Conservation (phyloP, 1,284 basidiomycete genomes). For the Cryptococcus sp. region DNA sequence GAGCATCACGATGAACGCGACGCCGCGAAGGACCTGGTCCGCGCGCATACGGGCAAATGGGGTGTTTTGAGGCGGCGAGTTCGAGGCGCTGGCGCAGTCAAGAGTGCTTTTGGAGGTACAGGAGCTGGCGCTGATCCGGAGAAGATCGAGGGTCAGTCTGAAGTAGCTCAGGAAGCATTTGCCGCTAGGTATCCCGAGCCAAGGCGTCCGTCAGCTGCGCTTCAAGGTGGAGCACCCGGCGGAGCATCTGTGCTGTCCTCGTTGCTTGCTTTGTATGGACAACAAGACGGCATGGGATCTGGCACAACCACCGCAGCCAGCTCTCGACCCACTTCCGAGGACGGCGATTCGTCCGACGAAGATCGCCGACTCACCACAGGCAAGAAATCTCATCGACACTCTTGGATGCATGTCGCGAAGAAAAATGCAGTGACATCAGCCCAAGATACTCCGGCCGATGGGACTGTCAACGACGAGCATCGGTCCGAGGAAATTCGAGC, state of each 20-base stretch:
- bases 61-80: conserved; percentile 48
- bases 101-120: not conserved
- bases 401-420: conserved; percentile 9
- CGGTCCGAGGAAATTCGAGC: too few species aligned
- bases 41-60: conserved; percentile 52
- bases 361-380: conserved; percentile 1
- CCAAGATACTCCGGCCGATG: conserved; percentile 9
- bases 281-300: conserved; percentile 35
- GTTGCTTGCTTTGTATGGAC: conserved; percentile 46
- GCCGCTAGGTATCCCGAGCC: conserved; percentile 33
- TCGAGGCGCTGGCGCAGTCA: conserved; percentile 28
- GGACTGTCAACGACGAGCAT: conserved; percentile 9
- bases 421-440: conserved; percentile 2
- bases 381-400: conserved; percentile 3
- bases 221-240: conserved; percentile 20
- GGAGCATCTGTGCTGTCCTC: conserved; percentile 49
- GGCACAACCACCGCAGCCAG: conserved; percentile 44
- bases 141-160: conserved; percentile 31
- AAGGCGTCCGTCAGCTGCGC: conserved; percentile 12
- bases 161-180: conserved; percentile 31
- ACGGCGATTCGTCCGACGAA: conserved; percentile 30
- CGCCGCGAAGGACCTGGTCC: conserved; percentile 50
- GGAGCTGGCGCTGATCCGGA: conserved; percentile 27
- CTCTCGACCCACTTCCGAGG: conserved; percentile 41
- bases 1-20: conserved; percentile 25